A percentile compares a stretch with the other conserved stretches of the same genome.
These are phyloP conservation scores for Ganoderma boninense DNA, from an alignment of 1,284 basidiomycete genomes.

Conservation along the genomic window DNA sequence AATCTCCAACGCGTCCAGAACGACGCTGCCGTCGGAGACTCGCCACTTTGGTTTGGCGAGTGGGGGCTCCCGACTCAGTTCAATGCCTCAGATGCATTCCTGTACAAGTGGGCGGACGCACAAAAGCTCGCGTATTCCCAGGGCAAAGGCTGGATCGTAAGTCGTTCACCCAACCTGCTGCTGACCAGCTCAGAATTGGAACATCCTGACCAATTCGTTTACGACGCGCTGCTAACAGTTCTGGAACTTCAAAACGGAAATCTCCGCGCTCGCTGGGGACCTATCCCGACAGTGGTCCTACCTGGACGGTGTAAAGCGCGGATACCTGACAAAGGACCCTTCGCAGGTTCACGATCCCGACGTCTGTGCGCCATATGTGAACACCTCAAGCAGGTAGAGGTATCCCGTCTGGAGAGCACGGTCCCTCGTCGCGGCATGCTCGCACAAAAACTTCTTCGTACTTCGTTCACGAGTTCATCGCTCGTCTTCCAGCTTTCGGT, in stretches of 20 bases:
- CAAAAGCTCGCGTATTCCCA: conserved; percentile 74
- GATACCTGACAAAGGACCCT: conserved; percentile 72
- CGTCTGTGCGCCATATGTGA: conserved; percentile 64
- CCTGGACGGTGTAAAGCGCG: conserved; percentile 63
- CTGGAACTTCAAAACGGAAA: conserved; percentile 83
- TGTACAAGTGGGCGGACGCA: conserved; percentile 79
- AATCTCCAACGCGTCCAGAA: conserved; percentile 61
- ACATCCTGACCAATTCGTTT: not conserved
- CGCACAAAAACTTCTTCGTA: not conserved
- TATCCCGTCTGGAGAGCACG: not conserved
- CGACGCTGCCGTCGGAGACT: conserved; percentile 58
- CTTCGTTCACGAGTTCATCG: not conserved
- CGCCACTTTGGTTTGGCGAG: conserved; percentile 62
- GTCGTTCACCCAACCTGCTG: conserved; percentile 30
- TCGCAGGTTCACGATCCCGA: conserved; percentile 59
- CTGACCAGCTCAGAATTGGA: not conserved
- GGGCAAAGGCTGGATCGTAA: conserved; percentile 75
- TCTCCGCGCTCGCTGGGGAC: conserved; percentile 56
- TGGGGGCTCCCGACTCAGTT: conserved; percentile 80
- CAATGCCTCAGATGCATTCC: conserved; percentile 66
- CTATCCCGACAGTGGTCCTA: conserved; percentile 75
- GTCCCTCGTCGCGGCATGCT: not conserved
- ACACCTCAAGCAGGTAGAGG: not conserved
- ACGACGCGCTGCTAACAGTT: conserved; percentile 51
- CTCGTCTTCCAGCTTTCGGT: not conserved